Base-by-base conservation (phyloP, 2,329 filamentous ascomycete genomes). In the Rutstroemia sp. region DNA sequence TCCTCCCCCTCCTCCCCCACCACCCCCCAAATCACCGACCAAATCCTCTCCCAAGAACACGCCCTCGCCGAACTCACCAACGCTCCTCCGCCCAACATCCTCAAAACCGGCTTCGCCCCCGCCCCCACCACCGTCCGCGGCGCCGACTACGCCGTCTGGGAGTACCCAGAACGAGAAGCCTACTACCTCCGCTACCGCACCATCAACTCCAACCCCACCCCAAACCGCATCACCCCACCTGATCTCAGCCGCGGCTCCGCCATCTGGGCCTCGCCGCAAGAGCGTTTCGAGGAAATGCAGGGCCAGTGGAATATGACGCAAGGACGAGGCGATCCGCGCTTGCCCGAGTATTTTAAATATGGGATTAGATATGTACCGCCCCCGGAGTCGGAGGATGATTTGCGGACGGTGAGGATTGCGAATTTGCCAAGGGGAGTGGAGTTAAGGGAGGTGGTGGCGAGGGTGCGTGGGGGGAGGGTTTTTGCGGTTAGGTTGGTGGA, bases 401-500 rank as follows among this genome's bases (percentile, higher is more conserved):
- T 57, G 5, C 63, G 66, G 3, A 62, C 62, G 1, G 60, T 69
- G 8, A 54, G 58, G 14, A 61, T 69, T 14, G 40, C 47, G 3
- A 61, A 62, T 45, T 51, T 69, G 0, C 64, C 66, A 1, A 9
- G 27, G 2, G 48, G 54, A 12, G 61, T 63, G 9, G n/a, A 59
- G 5, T 47, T 65, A 5, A 42, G 61, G 12, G 64, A 67, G 48
- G 58, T 69, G 1, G 44, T 69, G 14, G 52, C 50, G 1, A 51
- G 61, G 10, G 61, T 67, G 30, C 34, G 64, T 38, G 65, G 64
- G 8, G 67, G 66, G 2, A 55, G 61, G 27, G 44, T 69, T 1
- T 17, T 64, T 4, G 48, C 48, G 45, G 55, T 61, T n/a, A 27
- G 45, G 8, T 17, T 67, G 25, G 3, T 62, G 14, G 44, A 63